Base-by-base conservation (phyloP, 139 green algal species). In the Nannochloris sp. region DNA sequence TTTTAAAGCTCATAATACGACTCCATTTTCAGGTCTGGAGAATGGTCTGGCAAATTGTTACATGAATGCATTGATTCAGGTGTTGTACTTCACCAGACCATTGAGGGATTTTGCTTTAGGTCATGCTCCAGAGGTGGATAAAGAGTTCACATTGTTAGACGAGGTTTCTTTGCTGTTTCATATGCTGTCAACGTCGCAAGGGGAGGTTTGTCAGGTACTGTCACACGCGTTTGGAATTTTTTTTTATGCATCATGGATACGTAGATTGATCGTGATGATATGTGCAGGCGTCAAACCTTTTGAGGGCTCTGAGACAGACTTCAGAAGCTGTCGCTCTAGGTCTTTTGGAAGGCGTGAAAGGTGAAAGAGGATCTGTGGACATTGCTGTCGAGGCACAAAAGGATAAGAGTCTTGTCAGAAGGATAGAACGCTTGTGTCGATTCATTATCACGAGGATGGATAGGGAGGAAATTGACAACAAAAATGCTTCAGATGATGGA, bases 1-100 rank as follows among this genome's bases (percentile, higher is more conserved):
- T 68, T 91, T 89, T 36, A 73, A 60, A 11, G 79, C 68, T 48
- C 90, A 90, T 78, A 97, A 97, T 77, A 64, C 63, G 24, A 95
- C 90, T 10, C 75, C 81, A 15, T 93, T 97, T 69, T 84, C 82
- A 1, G 91, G 91, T 3, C 77, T 97, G 58, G 91, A 97, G 75
- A 97, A 97, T 73, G 85, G 88, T 54, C 63, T 97, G 21, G 75
- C 88, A 57, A 95, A 96, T 76, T 89, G 79, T 69, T 97, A 97
- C 70, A 85, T 80, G 58, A 97, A 97, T 72, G 68, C 91, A 10
- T 67, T 97, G 64, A 68, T 97, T 37, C 82, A 95, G 82, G 85
- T 85, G 43, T 71, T 96, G 48, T 96, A 90, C 78, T 96, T 96
- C 75, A 81, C 74, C 2, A 89, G 85, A 1, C 57, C 62, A 18